phyloP scores from a whole-genome alignment of 352 stramenopile species.

The Phytophthora ramorum region DNA sequence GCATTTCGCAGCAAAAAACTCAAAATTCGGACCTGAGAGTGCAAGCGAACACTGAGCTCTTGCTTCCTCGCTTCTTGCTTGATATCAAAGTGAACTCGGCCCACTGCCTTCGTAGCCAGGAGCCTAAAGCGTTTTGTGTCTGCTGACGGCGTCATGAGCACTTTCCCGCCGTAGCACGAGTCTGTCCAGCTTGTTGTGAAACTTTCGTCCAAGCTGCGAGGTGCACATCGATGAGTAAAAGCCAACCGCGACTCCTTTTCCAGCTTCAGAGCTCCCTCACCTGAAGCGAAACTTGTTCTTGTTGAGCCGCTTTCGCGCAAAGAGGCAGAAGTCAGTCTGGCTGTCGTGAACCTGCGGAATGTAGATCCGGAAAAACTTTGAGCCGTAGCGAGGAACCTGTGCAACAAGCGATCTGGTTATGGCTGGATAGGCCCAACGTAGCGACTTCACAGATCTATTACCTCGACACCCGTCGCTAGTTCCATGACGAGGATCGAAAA shows the following conservation, averaged over 20 bases:
- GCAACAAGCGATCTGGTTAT: neutral
- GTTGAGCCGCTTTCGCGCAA: constrained; percentile 69
- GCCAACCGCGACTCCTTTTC: neutral
- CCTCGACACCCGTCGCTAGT: constrained; percentile 49
- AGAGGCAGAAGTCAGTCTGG: constrained; percentile 83
- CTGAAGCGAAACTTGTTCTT: constrained; percentile 87
- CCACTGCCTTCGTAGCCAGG: constrained; percentile 47
- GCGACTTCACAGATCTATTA: constrained; percentile 7
- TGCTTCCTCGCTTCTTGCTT: constrained; percentile 79
- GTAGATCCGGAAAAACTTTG: constrained; percentile 80
- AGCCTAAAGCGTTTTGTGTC: constrained; percentile 67
- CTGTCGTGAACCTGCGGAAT: constrained; percentile 72
- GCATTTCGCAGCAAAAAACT: neutral
- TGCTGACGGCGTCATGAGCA: constrained; percentile 54
- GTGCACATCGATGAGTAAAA: neutral
- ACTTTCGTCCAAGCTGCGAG: constrained; percentile 59
- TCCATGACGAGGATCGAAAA: constrained; percentile 81
- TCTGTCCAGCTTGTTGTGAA: constrained; percentile 72
- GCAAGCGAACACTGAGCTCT: constrained; percentile 68
- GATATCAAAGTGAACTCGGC: constrained; percentile 70
- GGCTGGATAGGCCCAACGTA: neutral
- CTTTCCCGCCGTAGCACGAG: constrained; percentile 64
- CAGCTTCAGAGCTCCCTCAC: constrained; percentile 17
- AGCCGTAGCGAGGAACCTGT: constrained; percentile 61
- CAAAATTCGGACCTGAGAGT: constrained; percentile 45